These are phyloP conservation scores for Paraleonurus japonicus DNA, from an alignment of 257 asterid genomes.

Conservation along the genomic window DNA sequence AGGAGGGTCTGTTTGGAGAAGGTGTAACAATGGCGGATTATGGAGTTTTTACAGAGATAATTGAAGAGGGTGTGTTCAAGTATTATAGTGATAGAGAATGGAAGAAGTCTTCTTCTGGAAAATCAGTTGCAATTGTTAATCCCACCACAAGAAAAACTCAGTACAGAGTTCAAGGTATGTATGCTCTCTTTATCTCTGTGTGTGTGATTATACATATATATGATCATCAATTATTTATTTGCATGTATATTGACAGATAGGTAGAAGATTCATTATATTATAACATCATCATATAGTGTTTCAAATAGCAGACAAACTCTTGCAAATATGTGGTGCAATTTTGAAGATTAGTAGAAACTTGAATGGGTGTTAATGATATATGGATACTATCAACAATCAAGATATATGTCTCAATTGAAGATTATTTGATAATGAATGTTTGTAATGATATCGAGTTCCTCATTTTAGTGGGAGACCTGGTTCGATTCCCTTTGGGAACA, in stretches of 20 bases:
- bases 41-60: slow-evolving; percentile 73
- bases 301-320: too few relatives aligned
- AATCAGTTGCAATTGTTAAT: slow-evolving; percentile 73
- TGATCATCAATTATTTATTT: not conserved
- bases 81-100: slow-evolving; percentile 87
- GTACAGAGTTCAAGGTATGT: slow-evolving; percentile 90
- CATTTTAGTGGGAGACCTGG: too few relatives aligned
- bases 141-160: slow-evolving; percentile 86
- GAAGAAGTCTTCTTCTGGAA: slow-evolving; percentile 74
- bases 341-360: too few relatives aligned
- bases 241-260: not conserved
- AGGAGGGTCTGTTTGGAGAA: not conserved
- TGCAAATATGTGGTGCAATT: not conserved
- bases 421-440: not conserved
- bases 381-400: not conserved
- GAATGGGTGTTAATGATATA: not conserved
- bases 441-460: too few relatives aligned
- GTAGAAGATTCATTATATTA: too few relatives aligned
- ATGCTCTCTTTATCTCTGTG: not conserved
- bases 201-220: too few relatives aligned
- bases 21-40: slow-evolving; percentile 65
- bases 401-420: not conserved
- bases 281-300: not conserved
- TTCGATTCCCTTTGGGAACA: too few relatives aligned
- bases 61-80: slow-evolving; percentile 75